Evolutionary conservation across 176 grass and related monocot species (phyloP).

Genomic region (Pharus latifolius): DNA sequence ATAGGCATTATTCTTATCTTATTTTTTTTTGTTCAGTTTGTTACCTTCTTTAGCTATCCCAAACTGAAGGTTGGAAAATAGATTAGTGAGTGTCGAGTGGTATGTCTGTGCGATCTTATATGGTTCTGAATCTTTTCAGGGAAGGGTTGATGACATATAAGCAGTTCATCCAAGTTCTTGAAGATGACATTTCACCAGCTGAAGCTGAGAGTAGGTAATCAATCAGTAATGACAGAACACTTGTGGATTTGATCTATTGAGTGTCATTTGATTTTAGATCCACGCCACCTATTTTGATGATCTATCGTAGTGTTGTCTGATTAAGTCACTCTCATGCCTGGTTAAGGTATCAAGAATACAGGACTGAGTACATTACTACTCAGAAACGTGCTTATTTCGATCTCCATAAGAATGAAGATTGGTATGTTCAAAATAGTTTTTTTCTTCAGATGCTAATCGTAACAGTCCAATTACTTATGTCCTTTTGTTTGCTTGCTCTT

Average conservation of each 20-base stretch:
- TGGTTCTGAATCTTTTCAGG: conserved; percentile 37
- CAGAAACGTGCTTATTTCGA: conserved; percentile 96
- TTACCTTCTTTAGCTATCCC: not conserved
- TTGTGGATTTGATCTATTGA: not conserved
- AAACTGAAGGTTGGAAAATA: not conserved
- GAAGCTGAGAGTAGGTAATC: conserved; percentile 86
- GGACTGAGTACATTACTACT: conserved; percentile 91
- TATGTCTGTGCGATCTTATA: conserved; percentile 22
- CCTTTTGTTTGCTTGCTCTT: conserved; percentile 15
- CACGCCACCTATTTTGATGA: no score
- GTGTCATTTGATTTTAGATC: no score
- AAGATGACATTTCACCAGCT: conserved; percentile 92
- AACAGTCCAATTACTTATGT: not conserved
- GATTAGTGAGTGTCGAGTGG: not conserved
- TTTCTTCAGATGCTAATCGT: not conserved
- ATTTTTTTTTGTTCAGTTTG: not conserved
- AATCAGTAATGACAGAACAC: not conserved
- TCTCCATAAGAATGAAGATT: conserved; percentile 88
- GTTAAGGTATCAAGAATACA: conserved; percentile 91
- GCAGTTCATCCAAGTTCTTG: conserved; percentile 95
- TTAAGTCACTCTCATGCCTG: not conserved
- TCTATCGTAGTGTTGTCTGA: not conserved
- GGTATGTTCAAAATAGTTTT: conserved; percentile 34
- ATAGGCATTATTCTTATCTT: not conserved
- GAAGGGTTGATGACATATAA: conserved; percentile 99